phyloP scores from a whole-genome alignment of 2,329 filamentous ascomycete species.

The Neonectria hederae region DNA sequence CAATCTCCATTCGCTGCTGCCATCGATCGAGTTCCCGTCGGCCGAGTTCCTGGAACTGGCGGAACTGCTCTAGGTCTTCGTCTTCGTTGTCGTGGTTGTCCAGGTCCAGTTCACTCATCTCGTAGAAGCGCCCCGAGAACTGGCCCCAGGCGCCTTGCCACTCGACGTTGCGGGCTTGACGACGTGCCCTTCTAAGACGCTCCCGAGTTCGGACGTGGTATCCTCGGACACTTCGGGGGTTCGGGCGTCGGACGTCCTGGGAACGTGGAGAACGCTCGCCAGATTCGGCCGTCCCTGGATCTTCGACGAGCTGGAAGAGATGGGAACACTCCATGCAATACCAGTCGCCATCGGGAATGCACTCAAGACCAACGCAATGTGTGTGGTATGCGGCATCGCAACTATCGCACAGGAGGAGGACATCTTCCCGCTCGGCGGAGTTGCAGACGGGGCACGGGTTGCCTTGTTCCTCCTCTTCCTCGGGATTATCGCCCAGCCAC shows the following conservation, averaged over 20 bases:
- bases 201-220: slow-evolving; percentile 63
- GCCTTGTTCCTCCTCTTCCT: slow-evolving; percentile 74
- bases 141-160: slow-evolving; percentile 89
- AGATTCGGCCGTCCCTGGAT: slow-evolving; percentile 47
- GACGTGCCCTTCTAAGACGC: slow-evolving; percentile 64
- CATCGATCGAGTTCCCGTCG: slow-evolving; percentile 75
- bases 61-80: slow-evolving; percentile 72
- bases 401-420: slow-evolving; percentile 88
- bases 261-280: slow-evolving; percentile 46
- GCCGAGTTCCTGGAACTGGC: slow-evolving; percentile 63
- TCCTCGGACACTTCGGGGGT: slow-evolving; percentile 46
- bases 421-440: slow-evolving; percentile 80
- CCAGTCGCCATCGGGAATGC: slow-evolving; percentile 82
- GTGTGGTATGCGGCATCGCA: slow-evolving; percentile 93
- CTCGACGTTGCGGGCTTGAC: slow-evolving; percentile 76
- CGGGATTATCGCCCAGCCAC: slow-evolving; percentile 76
- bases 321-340: slow-evolving; percentile 87
- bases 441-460: slow-evolving; percentile 87
- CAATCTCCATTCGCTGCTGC: slow-evolving; percentile 85
- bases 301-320: slow-evolving; percentile 51
- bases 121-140: slow-evolving; percentile 69
- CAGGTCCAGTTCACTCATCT: slow-evolving; percentile 58
- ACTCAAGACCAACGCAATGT: slow-evolving; percentile 85
- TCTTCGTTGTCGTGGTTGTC: slow-evolving; percentile 65
- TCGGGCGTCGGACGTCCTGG: slow-evolving; percentile 45